Evolutionary conservation across 192 early-diverging fungal genomes (phyloP), one percentile per base, ranked within the genome.

Genomic region (Coemansia sp.): DNA sequence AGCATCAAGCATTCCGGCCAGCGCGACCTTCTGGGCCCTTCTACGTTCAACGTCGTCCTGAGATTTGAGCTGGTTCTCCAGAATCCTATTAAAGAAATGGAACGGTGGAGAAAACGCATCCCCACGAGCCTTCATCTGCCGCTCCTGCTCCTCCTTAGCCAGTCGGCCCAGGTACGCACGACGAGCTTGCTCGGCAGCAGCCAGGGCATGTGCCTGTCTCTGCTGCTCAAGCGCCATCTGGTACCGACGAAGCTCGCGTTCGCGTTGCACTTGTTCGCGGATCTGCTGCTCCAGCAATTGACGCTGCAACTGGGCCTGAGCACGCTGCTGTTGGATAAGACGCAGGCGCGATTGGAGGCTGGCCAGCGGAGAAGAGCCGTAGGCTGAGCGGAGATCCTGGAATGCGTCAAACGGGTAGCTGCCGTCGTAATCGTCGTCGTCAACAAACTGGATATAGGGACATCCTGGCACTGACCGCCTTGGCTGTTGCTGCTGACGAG

Each of bases 371-470:
- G 76, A 78, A 0, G 58, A 22, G 10, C 31, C 39, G 68, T 78
- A 83, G n/a, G 81, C 81, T 8, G 70, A 67, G 20, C 81, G 81
- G 7, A 83, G 70, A 13, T 77, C 81, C 36, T 83, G 75, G 66
- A 83, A 72, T 0, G 81, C 81, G 46, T 83, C 81, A 40, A 83
- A 83, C 5, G 81, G 76, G 33, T 75, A 83, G 67, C 73, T 74
- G 67, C 75, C 81, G 61, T 78, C 76, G 22, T 78, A 72, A 38
- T 83, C 81, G 64, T 75, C 70, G 46, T 83, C 81, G 24, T 66
- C 46, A 36, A 65, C 49, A 40, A 78, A 77, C 10, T 71, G 69
- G 61, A 83, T 83, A 47, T 78, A 83, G 6, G 81, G 81, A 41
- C 73, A 74, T 18, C 76, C 76, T 0, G 81, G 81, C 8, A 83